phyloP scores from a whole-genome alignment of 148 eudicot species.

The Dysphania ambrosioides region DNA sequence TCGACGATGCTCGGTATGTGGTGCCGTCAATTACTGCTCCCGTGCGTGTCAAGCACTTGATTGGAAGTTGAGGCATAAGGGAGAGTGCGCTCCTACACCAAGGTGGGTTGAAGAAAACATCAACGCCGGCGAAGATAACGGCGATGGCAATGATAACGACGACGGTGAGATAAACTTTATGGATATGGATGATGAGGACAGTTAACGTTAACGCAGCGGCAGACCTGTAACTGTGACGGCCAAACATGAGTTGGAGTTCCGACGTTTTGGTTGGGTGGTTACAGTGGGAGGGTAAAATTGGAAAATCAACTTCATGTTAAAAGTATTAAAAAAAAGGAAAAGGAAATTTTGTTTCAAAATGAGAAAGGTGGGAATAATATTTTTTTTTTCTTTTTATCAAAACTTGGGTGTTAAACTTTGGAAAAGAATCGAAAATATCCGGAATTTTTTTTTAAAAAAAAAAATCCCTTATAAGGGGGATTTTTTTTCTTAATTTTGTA shows the following conservation, averaged over 20 bases:
- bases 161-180: too few relatives aligned
- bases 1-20: slow-evolving; percentile 67
- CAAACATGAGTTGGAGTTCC: slow-evolving; percentile 24
- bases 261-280: too few relatives aligned
- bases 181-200: neutral
- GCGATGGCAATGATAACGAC: neutral
- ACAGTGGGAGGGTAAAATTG: slow-evolving; percentile 25
- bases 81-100: slow-evolving; percentile 46
- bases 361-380: neutral
- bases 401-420: slow-evolving; percentile 14
- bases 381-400: slow-evolving; percentile 19
- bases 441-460: neutral
- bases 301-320: too few relatives aligned
- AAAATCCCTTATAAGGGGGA: neutral
- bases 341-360: too few relatives aligned
- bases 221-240: slow-evolving; percentile 26
- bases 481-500: slow-evolving; percentile 7
- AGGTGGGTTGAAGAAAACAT: slow-evolving; percentile 23
- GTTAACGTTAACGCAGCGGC: neutral
- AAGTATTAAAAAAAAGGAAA: neutral
- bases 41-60: slow-evolving; percentile 73
- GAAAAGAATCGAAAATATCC: slow-evolving; percentile 27
- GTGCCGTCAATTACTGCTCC: slow-evolving; percentile 61
- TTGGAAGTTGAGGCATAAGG: slow-evolving; percentile 66
- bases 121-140: slow-evolving; percentile 15